phyloP scores from a whole-genome alignment of 2,329 filamentous ascomycete genomes.

The Truncatella angustata region DNA sequence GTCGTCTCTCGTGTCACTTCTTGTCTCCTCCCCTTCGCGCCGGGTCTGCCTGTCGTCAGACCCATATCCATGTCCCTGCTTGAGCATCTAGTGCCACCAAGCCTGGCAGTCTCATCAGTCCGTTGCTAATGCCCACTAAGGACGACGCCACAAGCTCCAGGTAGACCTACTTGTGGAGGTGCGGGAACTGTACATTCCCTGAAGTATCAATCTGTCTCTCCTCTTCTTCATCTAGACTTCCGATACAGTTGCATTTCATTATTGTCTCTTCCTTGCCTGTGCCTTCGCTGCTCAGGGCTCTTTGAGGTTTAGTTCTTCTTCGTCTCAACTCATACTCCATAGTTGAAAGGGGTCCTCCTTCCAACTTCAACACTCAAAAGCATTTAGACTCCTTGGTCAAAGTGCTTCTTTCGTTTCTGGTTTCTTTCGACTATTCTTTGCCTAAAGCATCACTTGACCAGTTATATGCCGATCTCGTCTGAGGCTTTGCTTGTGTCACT shows the following conservation, averaged over 20 bases:
- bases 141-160: slow-evolving; percentile 25
- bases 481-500: slow-evolving; percentile 28
- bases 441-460: slow-evolving; percentile 8
- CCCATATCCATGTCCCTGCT: slow-evolving; percentile 32
- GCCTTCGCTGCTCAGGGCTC: slow-evolving; percentile 34
- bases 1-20: slow-evolving; percentile 13
- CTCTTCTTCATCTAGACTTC: slow-evolving; percentile 15
- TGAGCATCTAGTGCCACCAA: slow-evolving; percentile 21
- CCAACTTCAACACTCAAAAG: slow-evolving; percentile 30
- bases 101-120: slow-evolving; percentile 22
- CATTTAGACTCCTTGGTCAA: slow-evolving; percentile 25
- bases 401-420: slow-evolving; percentile 20
- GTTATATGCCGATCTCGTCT: slow-evolving; percentile 20
- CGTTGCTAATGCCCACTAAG: slow-evolving; percentile 16
- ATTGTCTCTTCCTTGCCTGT: slow-evolving; percentile 27
- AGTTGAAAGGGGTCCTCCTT: slow-evolving; percentile 27
- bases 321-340: slow-evolving; percentile 34
- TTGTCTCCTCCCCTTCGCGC: slow-evolving; percentile 3
- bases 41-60: slow-evolving; percentile 13
- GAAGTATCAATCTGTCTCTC: slow-evolving; percentile 5
- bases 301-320: slow-evolving; percentile 36
- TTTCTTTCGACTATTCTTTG: slow-evolving; percentile 18
- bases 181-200: slow-evolving; percentile 16
- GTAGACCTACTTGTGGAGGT: slow-evolving; percentile 23
- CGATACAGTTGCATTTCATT: slow-evolving; percentile 5